phyloP scores from a whole-genome alignment of 176 grass and related monocot species.

The Raddia distichophylla region DNA sequence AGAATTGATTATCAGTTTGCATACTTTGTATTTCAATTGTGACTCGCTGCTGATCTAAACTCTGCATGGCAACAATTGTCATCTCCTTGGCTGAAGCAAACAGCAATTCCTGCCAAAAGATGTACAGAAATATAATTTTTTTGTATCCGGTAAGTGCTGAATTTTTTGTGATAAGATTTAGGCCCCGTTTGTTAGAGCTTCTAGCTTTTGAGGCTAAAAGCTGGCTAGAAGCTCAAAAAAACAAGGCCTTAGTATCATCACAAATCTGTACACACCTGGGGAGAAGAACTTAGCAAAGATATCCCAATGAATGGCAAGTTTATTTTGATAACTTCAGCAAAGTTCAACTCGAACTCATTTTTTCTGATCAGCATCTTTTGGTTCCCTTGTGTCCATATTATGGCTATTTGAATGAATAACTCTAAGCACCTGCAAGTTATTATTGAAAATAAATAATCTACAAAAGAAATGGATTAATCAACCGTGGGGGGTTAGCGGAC shows the following conservation, averaged over 20 bases:
- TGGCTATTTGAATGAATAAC: conserved; percentile 83
- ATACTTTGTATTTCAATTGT: conserved; percentile 72
- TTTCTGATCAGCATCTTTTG: conserved; percentile 75
- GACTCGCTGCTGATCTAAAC: conserved; percentile 79
- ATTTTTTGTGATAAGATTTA: conserved; percentile 7
- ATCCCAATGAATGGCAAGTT: conserved; percentile 83
- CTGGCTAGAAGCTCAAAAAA: too few species aligned
- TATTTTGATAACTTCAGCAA: conserved; percentile 73
- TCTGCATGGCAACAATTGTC: conserved; percentile 79
- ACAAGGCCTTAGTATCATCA: too few species aligned
- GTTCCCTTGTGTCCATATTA: conserved; percentile 70
- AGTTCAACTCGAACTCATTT: conserved; percentile 60
- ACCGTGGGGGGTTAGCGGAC: conserved; percentile 24
- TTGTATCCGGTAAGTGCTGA: not conserved
- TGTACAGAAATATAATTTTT: conserved; percentile 36
- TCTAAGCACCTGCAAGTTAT: conserved; percentile 80
- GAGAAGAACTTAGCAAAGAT: conserved; percentile 43
- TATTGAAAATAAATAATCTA: conserved; percentile 42
- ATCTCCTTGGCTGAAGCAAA: conserved; percentile 88
- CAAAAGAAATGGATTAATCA: conserved; percentile 29
- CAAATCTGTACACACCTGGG: too few species aligned
- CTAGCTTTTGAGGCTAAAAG: too few species aligned
- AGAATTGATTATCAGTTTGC: conserved; percentile 97
- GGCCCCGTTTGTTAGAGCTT: conserved; percentile 42
- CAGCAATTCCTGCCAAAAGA: conserved; percentile 76